Conservation (phyloP, 2,329 filamentous ascomycete genomes). For the Zalaria sp. region DNA sequence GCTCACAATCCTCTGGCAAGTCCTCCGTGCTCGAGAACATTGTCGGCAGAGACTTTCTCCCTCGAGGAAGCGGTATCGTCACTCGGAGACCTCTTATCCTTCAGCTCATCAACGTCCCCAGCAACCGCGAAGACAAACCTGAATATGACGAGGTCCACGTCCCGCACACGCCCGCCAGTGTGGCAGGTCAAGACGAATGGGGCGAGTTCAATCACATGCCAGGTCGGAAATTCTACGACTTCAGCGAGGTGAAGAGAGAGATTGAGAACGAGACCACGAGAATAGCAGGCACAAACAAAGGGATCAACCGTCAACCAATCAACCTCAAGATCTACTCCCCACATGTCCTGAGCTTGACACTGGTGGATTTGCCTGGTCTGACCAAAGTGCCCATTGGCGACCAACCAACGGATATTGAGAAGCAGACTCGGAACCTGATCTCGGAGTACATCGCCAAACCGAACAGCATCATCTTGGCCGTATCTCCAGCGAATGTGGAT, state of each 20-base stretch:
- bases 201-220: conserved; percentile 95
- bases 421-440: conserved; percentile 91
- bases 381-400: conserved; percentile 98
- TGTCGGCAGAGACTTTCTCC: conserved; percentile 91
- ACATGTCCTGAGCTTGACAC: conserved; percentile 85
- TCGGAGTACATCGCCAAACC: conserved; percentile 98
- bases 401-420: conserved; percentile 94
- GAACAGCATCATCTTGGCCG: conserved; percentile 93
- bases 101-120: conserved; percentile 92
- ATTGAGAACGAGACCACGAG: conserved; percentile 94
- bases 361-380: conserved; percentile 89
- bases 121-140: conserved; percentile 53
- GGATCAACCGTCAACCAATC: conserved; percentile 93
- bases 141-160: conserved; percentile 51
- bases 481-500: conserved; percentile 94
- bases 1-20: conserved; percentile 95
- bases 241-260: conserved; percentile 84
- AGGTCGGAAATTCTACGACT: conserved; percentile 78
- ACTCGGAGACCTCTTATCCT: conserved; percentile 88
- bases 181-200: conserved; percentile 59
- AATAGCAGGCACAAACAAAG: conserved; percentile 93
- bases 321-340: conserved; percentile 98
- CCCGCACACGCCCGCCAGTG: conserved; percentile 64
- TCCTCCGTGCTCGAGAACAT: conserved; percentile 98
- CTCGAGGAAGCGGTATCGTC: conserved; percentile 90